phyloP scores from a whole-genome alignment of 2,329 filamentous ascomycete species.

The Colletotrichum limetticola region DNA sequence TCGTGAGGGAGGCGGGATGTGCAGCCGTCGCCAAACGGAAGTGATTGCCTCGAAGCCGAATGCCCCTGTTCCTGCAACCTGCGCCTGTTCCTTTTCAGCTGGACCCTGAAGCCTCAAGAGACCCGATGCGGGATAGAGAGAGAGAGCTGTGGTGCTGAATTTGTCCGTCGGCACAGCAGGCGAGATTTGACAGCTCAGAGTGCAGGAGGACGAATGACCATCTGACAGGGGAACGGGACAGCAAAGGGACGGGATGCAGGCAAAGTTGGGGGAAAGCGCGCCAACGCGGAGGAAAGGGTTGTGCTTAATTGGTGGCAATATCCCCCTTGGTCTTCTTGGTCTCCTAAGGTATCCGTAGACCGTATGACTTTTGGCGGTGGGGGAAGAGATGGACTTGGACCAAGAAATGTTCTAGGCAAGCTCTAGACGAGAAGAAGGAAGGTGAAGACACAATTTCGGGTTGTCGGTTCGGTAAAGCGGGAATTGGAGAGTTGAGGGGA shows the following conservation, averaged over 20 bases:
- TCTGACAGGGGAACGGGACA: constrained; percentile 1
- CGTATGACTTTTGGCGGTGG: not conserved
- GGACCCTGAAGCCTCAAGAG: constrained; percentile 28
- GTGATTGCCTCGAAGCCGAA: constrained; percentile 29
- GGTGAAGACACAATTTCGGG: not conserved
- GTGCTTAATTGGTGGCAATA: constrained; percentile 32
- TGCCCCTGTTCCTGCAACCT: constrained; percentile 21
- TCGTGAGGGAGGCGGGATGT: not conserved
- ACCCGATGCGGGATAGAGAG: constrained; percentile 13
- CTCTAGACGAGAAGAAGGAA: not conserved
- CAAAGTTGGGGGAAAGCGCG: constrained; percentile 19
- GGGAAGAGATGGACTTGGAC: not conserved
- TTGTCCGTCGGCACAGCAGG: constrained; percentile 2
- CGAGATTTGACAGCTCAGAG: constrained; percentile 24
- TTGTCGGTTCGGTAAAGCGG: constrained; percentile 10
- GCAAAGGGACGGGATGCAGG: constrained; percentile 4
- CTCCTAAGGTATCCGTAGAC: too few relatives aligned
- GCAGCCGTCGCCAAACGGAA: constrained; percentile 32
- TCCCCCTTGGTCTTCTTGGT: not conserved
- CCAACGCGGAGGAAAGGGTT: constrained; percentile 3
- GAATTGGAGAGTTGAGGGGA: not conserved
- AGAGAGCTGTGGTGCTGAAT: not conserved
- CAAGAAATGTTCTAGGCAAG: not conserved
- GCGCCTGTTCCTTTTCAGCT: constrained; percentile 19
- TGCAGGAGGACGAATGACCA: constrained; percentile 20